A percentile compares a stretch with the other conserved stretches of the same genome.
phyloP scores from a whole-genome alignment of 2,329 filamentous ascomycete species.

The Macrophomina pseudophaseolina region DNA sequence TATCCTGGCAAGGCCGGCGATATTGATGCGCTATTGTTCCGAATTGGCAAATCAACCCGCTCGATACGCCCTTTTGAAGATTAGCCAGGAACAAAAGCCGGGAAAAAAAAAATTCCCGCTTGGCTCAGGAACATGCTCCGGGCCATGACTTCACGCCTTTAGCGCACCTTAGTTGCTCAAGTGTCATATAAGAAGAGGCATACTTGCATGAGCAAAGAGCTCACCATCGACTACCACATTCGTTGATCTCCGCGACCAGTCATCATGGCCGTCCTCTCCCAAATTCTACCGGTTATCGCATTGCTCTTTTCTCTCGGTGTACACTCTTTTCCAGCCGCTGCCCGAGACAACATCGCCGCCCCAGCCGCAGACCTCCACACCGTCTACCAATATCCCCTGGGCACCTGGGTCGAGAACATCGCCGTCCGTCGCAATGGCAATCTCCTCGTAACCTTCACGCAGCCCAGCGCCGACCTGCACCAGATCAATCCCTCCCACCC shows the following conservation, averaged over 20 bases:
- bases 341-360: neutral
- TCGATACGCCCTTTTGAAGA: too few relatives aligned
- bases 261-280: neutral
- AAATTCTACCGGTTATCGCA: neutral
- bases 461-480: slow-evolving; percentile 37
- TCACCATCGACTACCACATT: too few relatives aligned
- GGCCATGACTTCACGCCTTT: too few relatives aligned
- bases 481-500: slow-evolving; percentile 38
- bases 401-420: slow-evolving; percentile 46
- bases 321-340: neutral
- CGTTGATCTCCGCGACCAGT: neutral
- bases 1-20: neutral
- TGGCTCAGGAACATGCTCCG: too few relatives aligned
- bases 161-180: too few relatives aligned
- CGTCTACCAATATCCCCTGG: slow-evolving; percentile 34
- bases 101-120: too few relatives aligned
- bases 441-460: slow-evolving; percentile 40
- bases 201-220: neutral
- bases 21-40: neutral
- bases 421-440: slow-evolving; percentile 42
- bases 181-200: too few relatives aligned
- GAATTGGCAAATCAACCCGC: too few relatives aligned
- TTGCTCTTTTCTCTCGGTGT: neutral
- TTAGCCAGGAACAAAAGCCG: too few relatives aligned
- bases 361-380: slow-evolving; percentile 5